Base-by-base conservation (phyloP, 2,329 filamentous ascomycete species). In the Aspergillus chevalieri region DNA sequence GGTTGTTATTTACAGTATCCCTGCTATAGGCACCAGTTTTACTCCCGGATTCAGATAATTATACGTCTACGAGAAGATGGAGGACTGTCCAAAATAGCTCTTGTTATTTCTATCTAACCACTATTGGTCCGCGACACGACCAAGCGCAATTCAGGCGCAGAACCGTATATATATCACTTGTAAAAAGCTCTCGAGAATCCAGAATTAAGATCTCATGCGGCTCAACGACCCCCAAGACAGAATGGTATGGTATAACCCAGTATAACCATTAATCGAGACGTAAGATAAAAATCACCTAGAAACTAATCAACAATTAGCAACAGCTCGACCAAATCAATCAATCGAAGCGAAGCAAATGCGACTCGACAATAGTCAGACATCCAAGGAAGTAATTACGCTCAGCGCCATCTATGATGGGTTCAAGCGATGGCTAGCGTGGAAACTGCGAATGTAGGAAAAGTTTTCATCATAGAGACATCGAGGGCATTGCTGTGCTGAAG, bases 371-470 rank as follows among this genome's bases (percentile, higher is more conserved):
- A 3, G 33, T 53, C 51, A 53, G 51, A 53, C 51, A 53, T 53
- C 51, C 51, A 53, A 53, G 51, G 51, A 53, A 53, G 51, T 48
- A 45, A 44, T 47, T 51, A 48, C 51, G 51, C 51, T 46, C 51
- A 53, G 38, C 46, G 48, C 51, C 51, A 49, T 53, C 48, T 48
- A 21, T 17, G 38, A 48, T 50, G 47, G 51, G 48, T 53, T 50
- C 48, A 41, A 24, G 33, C 51, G 51, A 53, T 49, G 51, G 48
- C 51, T 53, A 53, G 51, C 51, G 51, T 53, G 51, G 48, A 53
- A 53, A 53, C 51, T 53, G 51, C 48, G 48, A 55, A 55, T 47
- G 51, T 55, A 47, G 53, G 47, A 52, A 55, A 51, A 39, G 39
- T 47, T 50, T 50, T 47, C 46, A 50, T 52, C 47, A 47, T 44